Conservation (phyloP, 495 filamentous ascomycete genomes). For the Penicillium parvum region DNA sequence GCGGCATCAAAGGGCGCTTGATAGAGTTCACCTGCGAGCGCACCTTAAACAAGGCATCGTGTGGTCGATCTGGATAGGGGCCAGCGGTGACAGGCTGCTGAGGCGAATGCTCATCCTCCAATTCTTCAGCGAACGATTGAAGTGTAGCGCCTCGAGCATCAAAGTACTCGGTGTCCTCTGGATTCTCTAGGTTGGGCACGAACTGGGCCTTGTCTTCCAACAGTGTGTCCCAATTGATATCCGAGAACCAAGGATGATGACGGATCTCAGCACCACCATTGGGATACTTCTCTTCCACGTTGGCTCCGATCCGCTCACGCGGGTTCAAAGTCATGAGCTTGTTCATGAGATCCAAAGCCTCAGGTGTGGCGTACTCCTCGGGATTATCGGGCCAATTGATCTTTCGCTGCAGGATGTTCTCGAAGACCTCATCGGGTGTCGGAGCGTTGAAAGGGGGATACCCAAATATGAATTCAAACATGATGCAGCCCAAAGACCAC, state of each 20-base stretch:
- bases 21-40: conserved; percentile 76
- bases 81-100: conserved; percentile 52
- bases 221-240: conserved; percentile 83
- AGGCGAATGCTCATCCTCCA: conserved; percentile 84
- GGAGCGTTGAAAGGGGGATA: conserved; percentile 89
- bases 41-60: conserved; percentile 89
- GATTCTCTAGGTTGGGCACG: conserved; percentile 87
- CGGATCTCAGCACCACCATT: conserved; percentile 88
- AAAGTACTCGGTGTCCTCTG: conserved; percentile 97
- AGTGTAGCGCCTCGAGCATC: conserved; percentile 86
- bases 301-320: conserved; percentile 74
- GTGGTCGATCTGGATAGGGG: conserved; percentile 67
- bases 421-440: conserved; percentile 91
- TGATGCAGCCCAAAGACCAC: conserved; percentile 97
- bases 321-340: conserved; percentile 80
- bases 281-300: conserved; percentile 69
- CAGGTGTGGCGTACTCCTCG: conserved; percentile 67
- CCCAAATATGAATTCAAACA: conserved; percentile 94
- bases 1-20: conserved; percentile 87
- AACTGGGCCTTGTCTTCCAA: conserved; percentile 92
- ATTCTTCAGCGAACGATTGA: conserved; percentile 84
- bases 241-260: conserved; percentile 81
- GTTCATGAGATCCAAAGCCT: conserved; percentile 92
- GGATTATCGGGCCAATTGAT: conserved; percentile 82
- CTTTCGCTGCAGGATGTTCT: conserved; percentile 84